Conservation (phyloP, 129 eudicot species). For the Helianthus annuus region HanXRQr2.0-SUNRISE NC_035448.2:50109677-50110176, state of each 20-base stretch:
- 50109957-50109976: constrained; percentile 57
- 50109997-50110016: constrained; percentile 62
- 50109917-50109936: constrained; percentile 64
- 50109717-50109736: constrained; percentile 54
- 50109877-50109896: constrained; percentile 46
- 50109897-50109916: constrained; percentile 65
- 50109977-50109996: constrained; percentile 81
- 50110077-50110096: constrained; percentile 73
- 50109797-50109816: constrained; percentile 36
- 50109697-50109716: constrained; percentile 56
- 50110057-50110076: constrained; percentile 62
- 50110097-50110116: constrained; percentile 59
- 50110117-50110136: constrained; percentile 39
- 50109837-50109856: constrained; percentile 41
- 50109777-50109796: constrained; percentile 46
- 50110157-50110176: constrained; percentile 31
- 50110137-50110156: constrained; percentile 62
- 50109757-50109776: constrained; percentile 49
- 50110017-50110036: constrained; percentile 55
- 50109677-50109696: constrained; percentile 72
- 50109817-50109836: constrained; percentile 46
- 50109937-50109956: constrained; percentile 59
- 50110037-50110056: constrained; percentile 63
- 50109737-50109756: constrained; percentile 61
- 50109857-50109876: constrained; percentile 40